Evolutionary conservation across 2,329 filamentous ascomycete genomes (phyloP), one percentile per base, ranked within the genome.

Genomic region (Paecilomyces formosus): DNA sequence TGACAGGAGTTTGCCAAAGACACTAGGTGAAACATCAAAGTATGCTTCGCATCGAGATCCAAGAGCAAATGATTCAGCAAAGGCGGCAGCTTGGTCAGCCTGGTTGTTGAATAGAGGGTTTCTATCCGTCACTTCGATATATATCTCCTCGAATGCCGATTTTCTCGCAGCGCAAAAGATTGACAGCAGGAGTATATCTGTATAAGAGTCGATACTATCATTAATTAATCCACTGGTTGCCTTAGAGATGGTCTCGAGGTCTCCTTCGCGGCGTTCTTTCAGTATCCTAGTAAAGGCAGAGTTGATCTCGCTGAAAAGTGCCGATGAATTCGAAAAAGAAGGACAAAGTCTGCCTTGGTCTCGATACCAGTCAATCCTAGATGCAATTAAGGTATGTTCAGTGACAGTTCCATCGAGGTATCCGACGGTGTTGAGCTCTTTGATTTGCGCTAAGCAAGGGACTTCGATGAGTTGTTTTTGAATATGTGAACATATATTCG

Each of bases 1-100:
- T 1, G 72, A 72, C 8, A 77, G 63, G 30, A 76, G 62, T 57
- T 76, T 76, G 55, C 81, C 81, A 33, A 83, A 72, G 4, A 74
- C 73, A 30, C 77, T 78, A 1, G 81, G 80, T 1, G 74, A 66
- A 54, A 86, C 78, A 59, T 84, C 83, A 59, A 87, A 85, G 65
- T 86, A 87, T 0, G 81, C 77, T 60, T 86, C 83, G 64, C 85
- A 87, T 57, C 84, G 81, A 3, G 84, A 86, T 1, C 85, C 85
- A 1, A 86, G 73, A 0, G 83, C 84, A 70, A 85, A 87, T 0
- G 85, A 79, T 66, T 87, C 85, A 0, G 84, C 81, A 64, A 87
- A 87, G 6, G 83, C 83, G 31, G 83, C 84, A 13, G 84, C 84
- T 67, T 87, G 85, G 58, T 87, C 85, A 1, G 83, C 76, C 58